These are phyloP conservation scores for Hypoxylon sp. DNA, from an alignment of 2,329 filamentous ascomycete genomes.

Conservation along the genomic window DNA sequence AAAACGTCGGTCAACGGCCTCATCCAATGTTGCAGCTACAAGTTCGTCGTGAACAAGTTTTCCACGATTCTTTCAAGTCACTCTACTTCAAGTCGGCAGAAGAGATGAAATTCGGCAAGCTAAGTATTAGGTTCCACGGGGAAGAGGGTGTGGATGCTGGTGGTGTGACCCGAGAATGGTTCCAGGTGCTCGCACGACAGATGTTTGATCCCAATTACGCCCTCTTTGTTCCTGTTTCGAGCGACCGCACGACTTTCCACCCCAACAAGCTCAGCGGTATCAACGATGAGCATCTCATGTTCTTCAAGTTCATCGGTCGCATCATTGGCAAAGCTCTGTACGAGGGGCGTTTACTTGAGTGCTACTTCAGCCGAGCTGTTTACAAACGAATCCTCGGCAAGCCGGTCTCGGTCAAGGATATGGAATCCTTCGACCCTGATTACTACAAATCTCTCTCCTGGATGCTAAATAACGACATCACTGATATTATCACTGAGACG, in stretches of 20 bases:
- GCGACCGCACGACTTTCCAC: conserved; percentile 98
- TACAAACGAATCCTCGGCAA: conserved; percentile 98
- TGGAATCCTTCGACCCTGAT: conserved; percentile 98
- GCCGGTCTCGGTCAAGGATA: conserved; percentile 96
- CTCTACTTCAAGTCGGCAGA: conserved; percentile 96
- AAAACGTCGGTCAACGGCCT: conserved; percentile 73
- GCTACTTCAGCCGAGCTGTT: conserved; percentile 98
- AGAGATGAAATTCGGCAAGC: conserved; percentile 99
- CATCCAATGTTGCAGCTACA: conserved; percentile 84
- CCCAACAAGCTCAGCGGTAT: conserved; percentile 94
- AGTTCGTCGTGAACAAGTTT: conserved; percentile 93
- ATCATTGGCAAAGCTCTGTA: conserved; percentile 99
- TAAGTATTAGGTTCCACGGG: conserved; percentile 96
- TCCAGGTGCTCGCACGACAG: conserved; percentile 94
- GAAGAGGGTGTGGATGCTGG: conserved; percentile 98
- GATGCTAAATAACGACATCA: conserved; percentile 99
- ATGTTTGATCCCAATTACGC: conserved; percentile 99
- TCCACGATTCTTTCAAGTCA: conserved; percentile 98
- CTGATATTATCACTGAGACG: conserved; percentile 95
- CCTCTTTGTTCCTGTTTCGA: conserved; percentile 95
- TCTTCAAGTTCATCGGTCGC: conserved; percentile 99
- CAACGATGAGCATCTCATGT: conserved; percentile 95
- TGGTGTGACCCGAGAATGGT: conserved; percentile 98
- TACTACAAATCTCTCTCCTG: conserved; percentile 99
- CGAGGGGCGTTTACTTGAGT: conserved; percentile 94